Conservation (phyloP, 768 basidiomycete species). For the Calocybe indica region DNA sequence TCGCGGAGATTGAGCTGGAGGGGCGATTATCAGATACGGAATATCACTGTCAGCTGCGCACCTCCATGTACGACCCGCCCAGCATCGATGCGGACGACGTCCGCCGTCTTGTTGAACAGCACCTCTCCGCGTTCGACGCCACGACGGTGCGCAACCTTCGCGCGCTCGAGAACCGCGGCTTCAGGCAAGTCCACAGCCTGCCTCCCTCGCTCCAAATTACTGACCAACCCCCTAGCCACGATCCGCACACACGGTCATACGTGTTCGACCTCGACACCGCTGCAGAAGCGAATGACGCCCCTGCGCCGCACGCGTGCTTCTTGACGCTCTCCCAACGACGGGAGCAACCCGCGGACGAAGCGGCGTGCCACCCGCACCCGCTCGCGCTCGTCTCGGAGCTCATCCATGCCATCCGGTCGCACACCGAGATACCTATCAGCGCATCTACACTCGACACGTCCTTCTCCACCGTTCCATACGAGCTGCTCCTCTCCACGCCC, state of each 20-base stretch:
- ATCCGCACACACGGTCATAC: slow-evolving; percentile 11
- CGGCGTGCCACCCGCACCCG: slow-evolving; percentile 26
- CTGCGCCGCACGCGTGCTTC: slow-evolving; percentile 17
- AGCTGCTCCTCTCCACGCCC: slow-evolving; percentile 46
- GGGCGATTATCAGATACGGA: too few species aligned
- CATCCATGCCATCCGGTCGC: slow-evolving; percentile 32
- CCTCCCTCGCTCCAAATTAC: not conserved
- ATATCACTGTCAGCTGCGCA: too few species aligned
- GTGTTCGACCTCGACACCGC: slow-evolving; percentile 10
- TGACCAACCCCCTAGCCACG: slow-evolving; percentile 6
- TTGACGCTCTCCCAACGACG: slow-evolving; percentile 20
- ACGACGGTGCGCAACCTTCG: slow-evolving; percentile 6
- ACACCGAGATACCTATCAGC: slow-evolving; percentile 47
- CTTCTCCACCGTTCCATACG: slow-evolving; percentile 37
- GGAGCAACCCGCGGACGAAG: not conserved
- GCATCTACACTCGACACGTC: slow-evolving; percentile 44
- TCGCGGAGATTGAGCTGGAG: too few species aligned
- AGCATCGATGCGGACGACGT: too few species aligned
- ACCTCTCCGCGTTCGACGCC: not conserved
- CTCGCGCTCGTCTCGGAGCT: slow-evolving; percentile 32
- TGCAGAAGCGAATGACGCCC: not conserved
- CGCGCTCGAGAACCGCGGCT: slow-evolving; percentile 11
- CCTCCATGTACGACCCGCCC: too few species aligned
- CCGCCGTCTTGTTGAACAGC: not conserved
- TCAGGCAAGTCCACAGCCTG: slow-evolving; percentile 7